These are phyloP conservation scores for Acanthamoeba castellanii DNA, from an alignment of 208 protist species.

Conservation along the genomic window DNA sequence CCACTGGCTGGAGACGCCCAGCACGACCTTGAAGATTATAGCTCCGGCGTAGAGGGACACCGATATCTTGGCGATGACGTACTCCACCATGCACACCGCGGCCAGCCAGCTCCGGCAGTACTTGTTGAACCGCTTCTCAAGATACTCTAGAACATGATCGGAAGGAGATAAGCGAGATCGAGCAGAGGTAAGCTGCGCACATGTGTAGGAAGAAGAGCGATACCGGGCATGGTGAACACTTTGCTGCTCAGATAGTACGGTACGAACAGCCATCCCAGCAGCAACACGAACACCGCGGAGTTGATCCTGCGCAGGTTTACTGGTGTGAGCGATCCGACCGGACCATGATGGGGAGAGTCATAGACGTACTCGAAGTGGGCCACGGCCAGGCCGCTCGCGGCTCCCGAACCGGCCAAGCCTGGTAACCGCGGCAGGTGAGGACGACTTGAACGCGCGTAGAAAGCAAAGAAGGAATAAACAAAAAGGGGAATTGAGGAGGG, in stretches of 20 bases:
- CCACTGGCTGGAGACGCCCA: slow-evolving; percentile 54
- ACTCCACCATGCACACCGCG: slow-evolving; percentile 42
- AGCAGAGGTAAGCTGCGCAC: no score
- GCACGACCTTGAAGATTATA: slow-evolving; percentile 69
- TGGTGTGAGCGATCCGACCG: background rate
- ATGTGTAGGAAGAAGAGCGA: background rate
- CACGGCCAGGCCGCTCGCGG: slow-evolving; percentile 58
- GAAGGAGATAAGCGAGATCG: no score
- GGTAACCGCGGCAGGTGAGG: background rate
- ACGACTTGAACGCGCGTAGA: no score
- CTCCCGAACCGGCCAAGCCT: slow-evolving; percentile 66
- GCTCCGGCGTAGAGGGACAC: slow-evolving; percentile 62
- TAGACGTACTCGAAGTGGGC: slow-evolving; percentile 58
- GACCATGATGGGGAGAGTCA: background rate
- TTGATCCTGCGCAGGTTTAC: background rate
- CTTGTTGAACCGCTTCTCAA: slow-evolving; percentile 66
- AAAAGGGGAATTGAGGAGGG: background rate
- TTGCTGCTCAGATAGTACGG: slow-evolving; percentile 60
- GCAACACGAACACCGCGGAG: slow-evolving; percentile 48
- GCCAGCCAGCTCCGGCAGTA: slow-evolving; percentile 65
- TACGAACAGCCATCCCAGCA: slow-evolving; percentile 71
- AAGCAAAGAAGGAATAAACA: background rate
- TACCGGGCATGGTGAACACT: slow-evolving; percentile 73
- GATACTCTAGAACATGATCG: background rate
- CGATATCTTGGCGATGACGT: slow-evolving; percentile 69